phyloP scores from a whole-genome alignment of 768 basidiomycete species.

The Mycena rosella region DNA sequence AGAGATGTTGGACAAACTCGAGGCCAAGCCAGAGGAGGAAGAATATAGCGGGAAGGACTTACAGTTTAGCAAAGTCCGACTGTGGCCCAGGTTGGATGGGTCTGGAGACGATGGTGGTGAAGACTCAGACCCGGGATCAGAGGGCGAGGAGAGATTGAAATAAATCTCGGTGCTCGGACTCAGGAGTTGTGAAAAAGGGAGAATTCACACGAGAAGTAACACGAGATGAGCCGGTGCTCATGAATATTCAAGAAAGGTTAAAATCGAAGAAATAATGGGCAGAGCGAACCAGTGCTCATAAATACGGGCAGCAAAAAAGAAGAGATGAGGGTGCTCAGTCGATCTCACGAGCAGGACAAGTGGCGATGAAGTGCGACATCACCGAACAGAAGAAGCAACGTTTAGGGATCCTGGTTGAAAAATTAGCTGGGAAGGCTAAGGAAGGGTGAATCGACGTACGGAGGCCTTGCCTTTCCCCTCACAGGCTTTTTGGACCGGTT shows the following conservation, averaged over 20 bases:
- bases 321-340: not conserved
- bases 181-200: not conserved
- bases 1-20: conserved; percentile 8
- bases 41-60: conserved; percentile 14
- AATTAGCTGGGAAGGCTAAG: not conserved
- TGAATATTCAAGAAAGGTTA: not conserved
- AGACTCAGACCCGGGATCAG: not conserved
- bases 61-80: conserved; percentile 14
- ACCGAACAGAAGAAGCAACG: not conserved
- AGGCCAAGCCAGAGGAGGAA: conserved; percentile 7
- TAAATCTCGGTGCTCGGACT: not conserved
- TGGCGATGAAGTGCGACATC: not conserved
- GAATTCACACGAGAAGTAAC: not conserved
- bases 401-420: not conserved
- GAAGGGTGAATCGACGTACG: not conserved
- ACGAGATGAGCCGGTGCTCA: not conserved
- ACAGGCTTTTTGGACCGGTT: not conserved
- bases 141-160: not conserved
- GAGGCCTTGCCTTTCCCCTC: not conserved
- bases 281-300: too few relatives aligned
- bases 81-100: not conserved
- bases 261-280: not conserved
- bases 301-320: not conserved
- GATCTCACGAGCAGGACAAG: not conserved
- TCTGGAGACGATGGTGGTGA: not conserved